Evolutionary conservation across 805 yeast species (phyloP), one percentile per base, ranked within the genome.

Genomic region (Yamadazyma philogaea): DNA sequence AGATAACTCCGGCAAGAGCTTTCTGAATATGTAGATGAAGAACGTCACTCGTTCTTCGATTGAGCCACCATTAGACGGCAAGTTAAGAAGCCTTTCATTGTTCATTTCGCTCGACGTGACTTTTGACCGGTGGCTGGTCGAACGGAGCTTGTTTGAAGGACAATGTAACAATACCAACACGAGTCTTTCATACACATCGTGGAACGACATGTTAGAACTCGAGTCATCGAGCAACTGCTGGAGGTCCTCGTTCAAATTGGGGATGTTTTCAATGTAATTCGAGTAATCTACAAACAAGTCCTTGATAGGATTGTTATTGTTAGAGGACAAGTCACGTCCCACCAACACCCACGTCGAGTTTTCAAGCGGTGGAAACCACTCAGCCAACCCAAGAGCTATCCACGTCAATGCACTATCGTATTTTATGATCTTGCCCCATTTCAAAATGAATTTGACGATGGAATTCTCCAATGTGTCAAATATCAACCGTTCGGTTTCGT

Each of bases 321-420:
- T 39, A 8, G 56, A 44, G n/a, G 57, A 53, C 42, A 56, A 55
- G 52, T 77, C 81, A 44, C 79, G 64, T 4, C 83, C 84, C 43
- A 77, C 69, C 33, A 79, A 57, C 2, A 79, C 82, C 68, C 74
- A 76, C 14, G 72, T 68, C 10, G 79, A 74, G 37, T 70, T 67
- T 12, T 68, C 68, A 30, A 79, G 62, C 1, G 86, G 87, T 5
- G 95, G 90, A 24, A 80, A 75, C 96, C 96, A 89, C 60, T 88
- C 96, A 0, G 96, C 91, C 34, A 90, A 64, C 8, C 88, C 89
- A 24, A 87, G 64, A 0, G 96, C 96, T 15, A 87, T 78, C 96
- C 96, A 89, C 2, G 91, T 75, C 53, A 89, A 70, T 0, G 95
- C 90, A 34, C 83, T 74, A 60, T 87, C 93, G 58, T 90, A 90